Evolutionary conservation across 805 yeast species (phyloP).

Genomic region (Saturnispora ahearnii): DNA sequence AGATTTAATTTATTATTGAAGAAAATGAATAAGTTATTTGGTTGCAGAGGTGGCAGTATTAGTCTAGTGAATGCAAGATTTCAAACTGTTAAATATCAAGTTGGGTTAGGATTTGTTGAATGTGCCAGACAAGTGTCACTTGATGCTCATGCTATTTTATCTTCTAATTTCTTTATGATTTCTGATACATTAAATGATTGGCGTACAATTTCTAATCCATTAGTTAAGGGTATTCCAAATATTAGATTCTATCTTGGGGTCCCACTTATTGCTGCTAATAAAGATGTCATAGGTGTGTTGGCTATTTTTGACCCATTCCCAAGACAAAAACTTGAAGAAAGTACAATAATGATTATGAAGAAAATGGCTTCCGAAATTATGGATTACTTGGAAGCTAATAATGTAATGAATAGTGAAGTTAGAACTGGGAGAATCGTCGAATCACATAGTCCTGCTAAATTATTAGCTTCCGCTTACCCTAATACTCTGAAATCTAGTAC

Average conservation of each 20-base stretch:
- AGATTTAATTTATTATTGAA: constrained; percentile 32
- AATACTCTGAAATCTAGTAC: background rate
- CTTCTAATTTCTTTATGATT: constrained; percentile 44
- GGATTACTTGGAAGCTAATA: constrained; percentile 27
- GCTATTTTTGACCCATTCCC: too few species aligned
- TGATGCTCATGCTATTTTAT: constrained; percentile 62
- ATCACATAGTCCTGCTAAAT: too few species aligned
- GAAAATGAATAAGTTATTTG: constrained; percentile 33
- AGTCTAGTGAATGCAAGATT: constrained; percentile 44
- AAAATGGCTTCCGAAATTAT: constrained; percentile 35
- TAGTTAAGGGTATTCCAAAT: constrained; percentile 52
- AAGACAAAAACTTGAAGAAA: constrained; percentile 30
- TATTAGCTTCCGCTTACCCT: too few species aligned
- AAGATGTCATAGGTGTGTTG: constrained; percentile 20
- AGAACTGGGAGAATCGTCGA: too few species aligned
- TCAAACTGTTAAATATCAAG: constrained; percentile 43
- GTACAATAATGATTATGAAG: constrained; percentile 30
- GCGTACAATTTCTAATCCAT: constrained; percentile 56
- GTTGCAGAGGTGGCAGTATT: constrained; percentile 46
- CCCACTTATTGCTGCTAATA: constrained; percentile 36
- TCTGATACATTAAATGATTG: constrained; percentile 60
- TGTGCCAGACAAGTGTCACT: constrained; percentile 49
- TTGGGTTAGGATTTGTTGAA: constrained; percentile 38
- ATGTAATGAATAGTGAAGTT: background rate
- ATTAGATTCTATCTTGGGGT: constrained; percentile 60